A percentile compares a stretch with the other conserved stretches of the same genome.
phyloP scores from a whole-genome alignment of 2,329 filamentous ascomycete species.

The Atkinsonella hypoxylon region DNA sequence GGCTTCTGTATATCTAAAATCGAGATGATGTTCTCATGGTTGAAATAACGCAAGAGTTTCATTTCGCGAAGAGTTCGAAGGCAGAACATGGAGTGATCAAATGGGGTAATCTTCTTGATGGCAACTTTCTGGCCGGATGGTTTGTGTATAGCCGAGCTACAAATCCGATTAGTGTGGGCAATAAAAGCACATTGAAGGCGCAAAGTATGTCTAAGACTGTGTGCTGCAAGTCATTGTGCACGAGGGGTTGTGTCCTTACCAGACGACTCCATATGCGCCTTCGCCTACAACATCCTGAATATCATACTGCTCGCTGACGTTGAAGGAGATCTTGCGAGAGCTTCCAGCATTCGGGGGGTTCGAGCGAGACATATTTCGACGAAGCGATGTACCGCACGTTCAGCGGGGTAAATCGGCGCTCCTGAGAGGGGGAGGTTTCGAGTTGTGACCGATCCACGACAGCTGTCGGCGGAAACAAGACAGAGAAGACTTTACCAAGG shows the following conservation, averaged over 20 bases:
- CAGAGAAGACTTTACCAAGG: background rate
- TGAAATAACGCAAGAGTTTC: conserved; percentile 98
- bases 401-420: conserved; percentile 2
- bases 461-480: background rate
- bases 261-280: conserved; percentile 96
- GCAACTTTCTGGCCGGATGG: conserved; percentile 96
- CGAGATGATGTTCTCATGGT: conserved; percentile 99
- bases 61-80: conserved; percentile 93
- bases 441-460: background rate
- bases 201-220: background rate
- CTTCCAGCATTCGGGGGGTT: conserved; percentile 45
- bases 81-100: conserved; percentile 99
- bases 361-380: conserved; percentile 40
- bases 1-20: conserved; percentile 99
- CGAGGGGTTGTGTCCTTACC: conserved; percentile 46
- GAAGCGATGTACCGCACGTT: background rate
- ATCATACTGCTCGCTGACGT: conserved; percentile 98
- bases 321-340: conserved; percentile 96
- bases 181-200: background rate
- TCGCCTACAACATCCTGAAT: conserved; percentile 99
- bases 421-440: background rate
- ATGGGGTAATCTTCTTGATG: conserved; percentile 99
- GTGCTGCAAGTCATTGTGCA: background rate
- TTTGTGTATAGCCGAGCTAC: conserved; percentile 91
- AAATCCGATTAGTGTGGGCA: background rate